Base-by-base conservation (phyloP, 306 rosid genomes). In the Mimosa pudica region DNA sequence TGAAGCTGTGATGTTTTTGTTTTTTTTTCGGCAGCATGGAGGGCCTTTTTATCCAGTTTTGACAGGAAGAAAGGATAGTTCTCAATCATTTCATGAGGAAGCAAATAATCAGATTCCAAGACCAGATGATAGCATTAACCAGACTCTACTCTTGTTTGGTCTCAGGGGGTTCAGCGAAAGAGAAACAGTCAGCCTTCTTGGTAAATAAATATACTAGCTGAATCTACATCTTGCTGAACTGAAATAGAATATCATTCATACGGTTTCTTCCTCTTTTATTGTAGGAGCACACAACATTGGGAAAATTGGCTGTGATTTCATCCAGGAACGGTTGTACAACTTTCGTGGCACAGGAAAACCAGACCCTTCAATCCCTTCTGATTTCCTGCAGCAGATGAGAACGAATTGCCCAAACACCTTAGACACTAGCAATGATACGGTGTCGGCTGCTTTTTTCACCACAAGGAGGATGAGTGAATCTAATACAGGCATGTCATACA, bases 161-260 rank as follows among this genome's bases (percentile, higher is more conserved):
- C 84, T 80, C 11, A 91, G 90, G 83, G 98, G 97, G 70, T 90
- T 94, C 36, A 83, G 80, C 68, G 92, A 85, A 71, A 85, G 97
- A 85, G 97, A 94, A 75, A 88, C 93, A 62, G 98, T 94, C 82
- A 91, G 92, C 83, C 97, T 94, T 82, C 92, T 94, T 54, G 94
- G 98, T 91, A 81, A 13, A 20, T 13, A 38, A 38, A 38, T 24
- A 24, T 18, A 41, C 33, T 46, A 10, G 32, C 14, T 30, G n/a
- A 73, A 11, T 38, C 71, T 65, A 45, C 48, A 36, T 35, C 12
- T 16, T 70, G 4, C 41, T 32, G 9, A 76, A 64, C 18, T 70
- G 4, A 48, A n/a, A 70, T 52, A 41, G 54, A 49, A 36, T 49
- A 14, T 49, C 54, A 77, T 62, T 71, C 62, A 74, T 71, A 49